Percentiles rank a stretch among this genome's conserved stretches.
Conservation (phyloP, 176 grass and related monocot species). For the Oryza coarctata region DNA sequence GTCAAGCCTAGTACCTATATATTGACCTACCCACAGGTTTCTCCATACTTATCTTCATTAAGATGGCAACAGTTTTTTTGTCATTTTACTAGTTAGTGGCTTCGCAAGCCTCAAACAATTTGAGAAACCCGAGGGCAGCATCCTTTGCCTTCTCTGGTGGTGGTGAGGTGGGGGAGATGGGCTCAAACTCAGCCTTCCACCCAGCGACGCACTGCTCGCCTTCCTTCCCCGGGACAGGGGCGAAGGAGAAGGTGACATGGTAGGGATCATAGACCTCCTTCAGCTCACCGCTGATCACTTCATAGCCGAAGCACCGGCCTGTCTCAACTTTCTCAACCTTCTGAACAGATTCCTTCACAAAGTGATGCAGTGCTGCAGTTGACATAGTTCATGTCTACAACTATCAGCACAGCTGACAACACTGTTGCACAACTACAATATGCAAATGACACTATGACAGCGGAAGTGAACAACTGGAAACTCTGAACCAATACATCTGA, state of each 20-base stretch:
- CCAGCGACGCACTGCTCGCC: constrained; percentile 28
- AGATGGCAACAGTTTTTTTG: background rate
- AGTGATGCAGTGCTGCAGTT: constrained; percentile 37
- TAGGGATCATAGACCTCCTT: constrained; percentile 45
- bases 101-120: constrained; percentile 32
- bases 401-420: background rate
- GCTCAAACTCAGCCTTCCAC: constrained; percentile 54
- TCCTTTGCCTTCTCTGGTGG: constrained; percentile 45
- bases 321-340: constrained; percentile 54
- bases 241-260: constrained; percentile 42
- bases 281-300: constrained; percentile 46
- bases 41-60: background rate
- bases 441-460: background rate
- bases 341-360: constrained; percentile 48
- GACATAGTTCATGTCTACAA: background rate
- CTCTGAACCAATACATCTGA: background rate
- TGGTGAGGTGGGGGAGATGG: constrained; percentile 10
- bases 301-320: constrained; percentile 23
- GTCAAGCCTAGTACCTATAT: background rate
- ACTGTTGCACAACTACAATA: background rate
- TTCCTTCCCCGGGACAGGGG: constrained; percentile 29
- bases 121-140: constrained; percentile 49
- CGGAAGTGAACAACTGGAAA: background rate
- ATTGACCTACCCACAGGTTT: background rate
- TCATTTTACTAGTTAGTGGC: background rate